Evolutionary conservation across 805 yeast genomes (phyloP).

Genomic region (Maudiozyma serrabonitensis): DNA sequence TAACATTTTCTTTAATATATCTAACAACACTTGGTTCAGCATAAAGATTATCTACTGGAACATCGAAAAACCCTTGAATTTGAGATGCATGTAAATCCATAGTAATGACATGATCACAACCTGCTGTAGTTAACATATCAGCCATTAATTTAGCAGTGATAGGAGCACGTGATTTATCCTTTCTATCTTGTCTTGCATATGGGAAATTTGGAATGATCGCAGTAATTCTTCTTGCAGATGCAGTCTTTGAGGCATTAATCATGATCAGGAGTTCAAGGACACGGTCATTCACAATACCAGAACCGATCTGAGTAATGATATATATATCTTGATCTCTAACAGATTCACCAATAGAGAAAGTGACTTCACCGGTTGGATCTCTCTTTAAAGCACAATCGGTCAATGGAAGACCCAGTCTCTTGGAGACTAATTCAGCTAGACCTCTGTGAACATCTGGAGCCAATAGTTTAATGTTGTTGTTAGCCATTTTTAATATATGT

Average conservation of each 20-base stretch:
- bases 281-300: conserved; percentile 66
- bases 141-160: conserved; percentile 80
- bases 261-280: conserved; percentile 65
- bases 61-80: conserved; percentile 74
- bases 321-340: conserved; percentile 79
- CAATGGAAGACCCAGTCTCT: conserved; percentile 46
- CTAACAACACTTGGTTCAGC: conserved; percentile 76
- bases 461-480: conserved; percentile 57
- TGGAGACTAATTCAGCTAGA: conserved; percentile 56
- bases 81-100: conserved; percentile 83
- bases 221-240: conserved; percentile 76
- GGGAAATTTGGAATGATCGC: conserved; percentile 82
- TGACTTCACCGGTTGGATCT: conserved; percentile 66
- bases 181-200: conserved; percentile 78
- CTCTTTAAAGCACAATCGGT: conserved; percentile 56
- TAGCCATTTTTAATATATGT: conserved; percentile 42
- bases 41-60: conserved; percentile 77
- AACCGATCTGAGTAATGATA: conserved; percentile 69
- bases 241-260: conserved; percentile 78
- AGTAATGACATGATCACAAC: conserved; percentile 77
- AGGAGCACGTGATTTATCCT: conserved; percentile 78
- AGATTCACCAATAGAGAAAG: conserved; percentile 69
- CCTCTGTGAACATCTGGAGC: conserved; percentile 63
- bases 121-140: conserved; percentile 71
- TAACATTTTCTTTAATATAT: conserved; percentile 55